phyloP scores from a whole-genome alignment of 805 yeast genomes.

The Wickerhamiella allomyrinae region DNA sequence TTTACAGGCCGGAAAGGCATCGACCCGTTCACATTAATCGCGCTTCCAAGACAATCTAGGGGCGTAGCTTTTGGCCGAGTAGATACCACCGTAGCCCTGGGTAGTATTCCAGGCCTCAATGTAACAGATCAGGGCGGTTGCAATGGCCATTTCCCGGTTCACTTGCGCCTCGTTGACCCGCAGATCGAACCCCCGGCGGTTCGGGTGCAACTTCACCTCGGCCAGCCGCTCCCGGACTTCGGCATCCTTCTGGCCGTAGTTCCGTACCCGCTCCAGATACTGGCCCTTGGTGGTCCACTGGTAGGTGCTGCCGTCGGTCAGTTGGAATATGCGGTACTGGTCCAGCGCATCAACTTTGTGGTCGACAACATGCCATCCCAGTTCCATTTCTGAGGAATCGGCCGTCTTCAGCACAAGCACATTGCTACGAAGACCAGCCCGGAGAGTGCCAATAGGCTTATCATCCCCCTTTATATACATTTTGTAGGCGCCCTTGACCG shows the following conservation, averaged over 20 bases:
- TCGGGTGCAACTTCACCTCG: conserved; percentile 38
- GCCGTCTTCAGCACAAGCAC: conserved; percentile 38
- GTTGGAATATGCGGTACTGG: conserved; percentile 43
- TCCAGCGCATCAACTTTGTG: conserved; percentile 50
- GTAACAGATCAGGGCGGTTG: conserved; percentile 45
- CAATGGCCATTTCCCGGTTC: conserved; percentile 40
- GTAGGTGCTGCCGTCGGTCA: conserved; percentile 45
- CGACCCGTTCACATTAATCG: too few species aligned
- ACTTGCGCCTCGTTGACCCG: conserved; percentile 40
- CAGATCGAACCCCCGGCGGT: conserved; percentile 44
- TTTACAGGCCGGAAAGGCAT: too few species aligned
- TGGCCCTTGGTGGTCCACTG: conserved; percentile 54
- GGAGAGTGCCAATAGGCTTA: conserved; percentile 43
- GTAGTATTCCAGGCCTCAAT: conserved; percentile 58
- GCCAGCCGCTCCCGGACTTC: conserved; percentile 55
- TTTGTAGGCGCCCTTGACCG: conserved; percentile 52
- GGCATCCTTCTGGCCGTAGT: conserved; percentile 48
- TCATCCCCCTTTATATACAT: conserved; percentile 36
- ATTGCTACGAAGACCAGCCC: conserved; percentile 50
- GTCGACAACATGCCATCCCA: conserved; percentile 49
- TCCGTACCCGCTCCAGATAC: conserved; percentile 41
- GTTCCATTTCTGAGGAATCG: conserved; percentile 35
- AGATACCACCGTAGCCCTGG: conserved; percentile 50
- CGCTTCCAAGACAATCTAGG: conserved; percentile 19
- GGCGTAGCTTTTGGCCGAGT: conserved; percentile 29